phyloP scores from a whole-genome alignment of 495 filamentous ascomycete genomes.

The Aspergillus asperescens region DNA sequence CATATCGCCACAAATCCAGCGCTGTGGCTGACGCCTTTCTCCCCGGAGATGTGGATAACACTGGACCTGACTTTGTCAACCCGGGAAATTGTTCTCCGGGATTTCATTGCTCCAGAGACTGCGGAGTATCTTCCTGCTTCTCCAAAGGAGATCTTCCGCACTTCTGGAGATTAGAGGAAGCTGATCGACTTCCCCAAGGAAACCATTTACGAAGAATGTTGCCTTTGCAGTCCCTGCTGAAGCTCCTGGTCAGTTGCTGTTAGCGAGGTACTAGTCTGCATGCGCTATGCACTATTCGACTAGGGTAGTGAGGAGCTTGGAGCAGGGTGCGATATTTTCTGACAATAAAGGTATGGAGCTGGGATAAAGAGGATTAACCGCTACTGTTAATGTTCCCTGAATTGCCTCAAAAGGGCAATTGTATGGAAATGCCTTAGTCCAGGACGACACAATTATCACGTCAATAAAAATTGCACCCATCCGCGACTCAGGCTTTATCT shows the following conservation, averaged over 20 bases:
- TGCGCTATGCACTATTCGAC: background rate
- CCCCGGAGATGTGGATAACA: background rate
- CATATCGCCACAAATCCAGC: background rate
- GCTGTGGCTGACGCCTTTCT: constrained; percentile 2
- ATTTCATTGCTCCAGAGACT: too few relatives aligned
- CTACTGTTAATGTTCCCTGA: background rate
- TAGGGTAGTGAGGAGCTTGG: background rate
- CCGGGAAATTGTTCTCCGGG: constrained; percentile 10
- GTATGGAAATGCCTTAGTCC: too few relatives aligned
- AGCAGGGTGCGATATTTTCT: background rate
- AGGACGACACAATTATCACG: background rate
- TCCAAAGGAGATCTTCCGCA: background rate
- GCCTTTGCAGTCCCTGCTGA: background rate
- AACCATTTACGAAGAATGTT: background rate
- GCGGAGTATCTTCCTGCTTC: background rate
- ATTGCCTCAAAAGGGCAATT: background rate
- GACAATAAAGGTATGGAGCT: background rate
- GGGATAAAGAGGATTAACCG: background rate
- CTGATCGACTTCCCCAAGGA: background rate
- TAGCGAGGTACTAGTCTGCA: constrained; percentile 10
- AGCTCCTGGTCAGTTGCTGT: background rate
- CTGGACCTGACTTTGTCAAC: background rate
- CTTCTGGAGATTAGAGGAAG: background rate
- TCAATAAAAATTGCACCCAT: background rate
- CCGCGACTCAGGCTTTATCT: background rate